A percentile compares a stretch with the other conserved stretches of the same genome.
Evolutionary conservation across 2,329 filamentous ascomycete genomes (phyloP).

Genomic region (Talaromyces sp.): DNA sequence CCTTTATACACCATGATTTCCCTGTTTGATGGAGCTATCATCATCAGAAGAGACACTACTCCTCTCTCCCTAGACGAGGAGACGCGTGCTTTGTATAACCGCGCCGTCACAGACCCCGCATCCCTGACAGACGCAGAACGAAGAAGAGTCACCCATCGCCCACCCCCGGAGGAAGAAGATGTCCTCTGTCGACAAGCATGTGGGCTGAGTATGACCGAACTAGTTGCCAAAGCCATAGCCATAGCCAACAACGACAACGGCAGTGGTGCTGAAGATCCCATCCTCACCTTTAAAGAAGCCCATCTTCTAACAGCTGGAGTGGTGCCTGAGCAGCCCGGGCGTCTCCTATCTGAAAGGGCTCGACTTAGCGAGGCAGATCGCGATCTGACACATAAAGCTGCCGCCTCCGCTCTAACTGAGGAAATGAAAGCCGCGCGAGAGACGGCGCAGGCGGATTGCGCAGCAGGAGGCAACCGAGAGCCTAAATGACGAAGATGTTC

Average conservation of each 20-base stretch:
- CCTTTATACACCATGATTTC: no score
- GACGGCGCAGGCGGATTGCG: neutral
- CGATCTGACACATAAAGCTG: neutral
- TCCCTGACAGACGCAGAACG: conserved; percentile 18
- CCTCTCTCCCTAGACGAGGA: conserved; percentile 17
- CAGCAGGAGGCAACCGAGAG: neutral
- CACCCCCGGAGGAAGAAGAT: conserved; percentile 14
- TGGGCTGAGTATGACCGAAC: conserved; percentile 14
- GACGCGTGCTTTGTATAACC: conserved; percentile 19
- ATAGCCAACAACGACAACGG: neutral
- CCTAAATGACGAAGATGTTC: neutral
- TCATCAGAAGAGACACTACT: conserved; percentile 13
- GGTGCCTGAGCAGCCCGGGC: no score
- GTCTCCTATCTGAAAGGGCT: neutral
- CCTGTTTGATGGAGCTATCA: neutral
- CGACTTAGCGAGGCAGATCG: neutral
- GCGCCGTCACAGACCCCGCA: conserved; percentile 13
- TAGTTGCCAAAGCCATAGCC: conserved; percentile 14
- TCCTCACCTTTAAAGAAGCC: no score
- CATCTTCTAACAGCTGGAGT: no score
- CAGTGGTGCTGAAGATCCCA: no score
- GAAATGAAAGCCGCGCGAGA: neutral
- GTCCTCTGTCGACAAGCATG: conserved; percentile 15
- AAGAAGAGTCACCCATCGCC: conserved; percentile 14
- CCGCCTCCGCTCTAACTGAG: neutral